These are phyloP conservation scores for Syncephalastrum racemosum DNA, from an alignment of 371 early-diverging fungal species.

Conservation along the genomic window DNA sequence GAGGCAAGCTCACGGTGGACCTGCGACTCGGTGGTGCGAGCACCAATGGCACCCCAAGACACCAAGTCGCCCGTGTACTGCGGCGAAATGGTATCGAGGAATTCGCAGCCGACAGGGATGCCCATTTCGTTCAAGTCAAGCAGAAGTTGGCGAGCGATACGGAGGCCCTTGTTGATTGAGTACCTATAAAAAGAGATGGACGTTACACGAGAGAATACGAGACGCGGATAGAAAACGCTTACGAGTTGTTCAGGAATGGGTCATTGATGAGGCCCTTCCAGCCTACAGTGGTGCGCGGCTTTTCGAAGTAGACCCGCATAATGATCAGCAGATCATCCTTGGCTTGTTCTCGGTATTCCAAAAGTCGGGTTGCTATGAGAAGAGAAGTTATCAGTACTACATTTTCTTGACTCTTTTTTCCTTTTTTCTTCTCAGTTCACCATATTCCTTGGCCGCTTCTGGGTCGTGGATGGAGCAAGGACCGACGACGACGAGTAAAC, in stretches of 20 bases:
- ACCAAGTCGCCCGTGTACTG: too few species aligned
- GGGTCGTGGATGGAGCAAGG: constrained; percentile 93
- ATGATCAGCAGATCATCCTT: constrained; percentile 74
- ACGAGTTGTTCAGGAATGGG: constrained; percentile 61
- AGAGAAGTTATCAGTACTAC: not conserved
- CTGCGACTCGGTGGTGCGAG: constrained; percentile 93
- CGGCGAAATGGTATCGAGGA: constrained; percentile 64
- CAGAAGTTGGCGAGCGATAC: constrained; percentile 71
- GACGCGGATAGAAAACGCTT: constrained; percentile 5
- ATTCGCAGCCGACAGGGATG: constrained; percentile 79
- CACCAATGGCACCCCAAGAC: constrained; percentile 69
- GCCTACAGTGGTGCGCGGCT: constrained; percentile 92
- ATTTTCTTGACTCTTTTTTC: not conserved
- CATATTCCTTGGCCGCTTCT: constrained; percentile 83
- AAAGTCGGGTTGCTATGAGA: constrained; percentile 41
- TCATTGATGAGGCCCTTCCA: constrained; percentile 91
- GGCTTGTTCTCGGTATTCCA: constrained; percentile 53
- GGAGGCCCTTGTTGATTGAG: constrained; percentile 87
- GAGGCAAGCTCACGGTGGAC: constrained; percentile 85
- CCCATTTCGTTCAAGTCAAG: constrained; percentile 72
- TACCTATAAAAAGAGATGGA: constrained; percentile 39
- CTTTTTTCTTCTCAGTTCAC: constrained; percentile 21
- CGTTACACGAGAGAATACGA: not conserved
- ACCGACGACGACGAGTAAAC: constrained; percentile 74
- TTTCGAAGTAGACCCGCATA: constrained; percentile 93